phyloP scores from a whole-genome alignment of 129 eudicot species.

The Logfia minima region DNA sequence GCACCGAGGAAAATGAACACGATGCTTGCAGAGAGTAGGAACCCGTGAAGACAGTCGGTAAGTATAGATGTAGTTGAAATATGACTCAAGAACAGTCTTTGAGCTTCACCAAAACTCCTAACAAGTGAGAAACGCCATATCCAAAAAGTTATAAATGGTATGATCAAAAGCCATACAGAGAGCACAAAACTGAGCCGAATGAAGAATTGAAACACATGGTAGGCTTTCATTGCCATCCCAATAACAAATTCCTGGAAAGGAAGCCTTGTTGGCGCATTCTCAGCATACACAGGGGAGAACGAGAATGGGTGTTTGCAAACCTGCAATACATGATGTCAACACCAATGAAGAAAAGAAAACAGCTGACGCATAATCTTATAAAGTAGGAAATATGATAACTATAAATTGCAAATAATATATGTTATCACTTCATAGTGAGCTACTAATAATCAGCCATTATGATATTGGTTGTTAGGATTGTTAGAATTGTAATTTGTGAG shows the following conservation, averaged over 20 bases:
- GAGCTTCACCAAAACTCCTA: slow-evolving; percentile 78
- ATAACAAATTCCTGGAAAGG: slow-evolving; percentile 81
- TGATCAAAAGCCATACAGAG: slow-evolving; percentile 86
- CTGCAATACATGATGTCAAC: slow-evolving; percentile 39
- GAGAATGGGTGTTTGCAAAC: slow-evolving; percentile 91
- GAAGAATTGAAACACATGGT: slow-evolving; percentile 75
- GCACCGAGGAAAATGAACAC: slow-evolving; percentile 91
- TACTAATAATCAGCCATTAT: too few relatives aligned
- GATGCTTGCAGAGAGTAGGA: slow-evolving; percentile 88
- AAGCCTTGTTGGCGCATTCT: slow-evolving; percentile 81
- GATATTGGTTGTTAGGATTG: too few relatives aligned
- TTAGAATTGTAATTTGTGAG: too few relatives aligned
- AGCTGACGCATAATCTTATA: too few relatives aligned
- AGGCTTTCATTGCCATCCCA: slow-evolving; percentile 85
- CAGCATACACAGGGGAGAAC: slow-evolving; percentile 95
- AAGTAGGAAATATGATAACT: too few relatives aligned
- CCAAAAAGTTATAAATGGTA: slow-evolving; percentile 94
- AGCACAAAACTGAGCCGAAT: slow-evolving; percentile 83
- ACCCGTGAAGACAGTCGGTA: slow-evolving; percentile 90
- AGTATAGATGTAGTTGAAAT: slow-evolving; percentile 67
- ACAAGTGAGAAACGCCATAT: slow-evolving; percentile 92
- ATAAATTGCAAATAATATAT: too few relatives aligned
- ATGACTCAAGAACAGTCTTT: slow-evolving; percentile 72
- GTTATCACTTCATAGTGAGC: too few relatives aligned
- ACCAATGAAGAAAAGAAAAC: not conserved